Evolutionary conservation across 2,329 filamentous ascomycete species (phyloP).

Genomic region (Colletotrichum nymphaeae): DNA sequence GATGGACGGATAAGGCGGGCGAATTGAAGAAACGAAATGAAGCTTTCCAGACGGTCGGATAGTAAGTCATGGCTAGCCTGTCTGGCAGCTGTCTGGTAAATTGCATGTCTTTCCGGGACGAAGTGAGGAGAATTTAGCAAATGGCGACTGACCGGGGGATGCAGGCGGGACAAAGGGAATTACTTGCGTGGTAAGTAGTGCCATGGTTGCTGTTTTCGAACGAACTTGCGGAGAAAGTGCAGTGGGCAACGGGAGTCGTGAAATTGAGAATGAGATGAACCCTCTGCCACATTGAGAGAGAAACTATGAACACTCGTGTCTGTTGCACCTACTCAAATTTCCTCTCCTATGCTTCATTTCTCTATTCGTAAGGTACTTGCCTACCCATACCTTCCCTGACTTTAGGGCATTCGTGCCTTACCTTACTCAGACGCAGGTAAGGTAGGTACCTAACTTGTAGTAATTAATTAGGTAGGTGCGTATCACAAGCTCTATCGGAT

Average conservation of each 20-base stretch:
- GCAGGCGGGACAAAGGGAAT: not conserved
- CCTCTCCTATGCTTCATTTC: not conserved
- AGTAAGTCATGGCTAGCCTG: constrained; percentile 2
- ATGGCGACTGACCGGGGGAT: not conserved
- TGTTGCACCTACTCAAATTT: not conserved
- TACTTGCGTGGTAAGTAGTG: too few species aligned
- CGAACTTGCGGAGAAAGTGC: too few species aligned
- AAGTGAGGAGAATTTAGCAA: not conserved
- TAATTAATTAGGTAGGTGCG: not conserved
- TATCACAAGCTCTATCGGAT: not conserved
- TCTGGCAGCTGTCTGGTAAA: not conserved
- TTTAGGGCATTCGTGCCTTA: not conserved
- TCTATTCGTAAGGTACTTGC: not conserved
- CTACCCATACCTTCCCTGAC: not conserved
- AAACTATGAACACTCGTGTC: not conserved
- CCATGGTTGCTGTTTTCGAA: too few species aligned
- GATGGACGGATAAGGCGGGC: constrained; percentile 14
- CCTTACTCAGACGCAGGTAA: not conserved
- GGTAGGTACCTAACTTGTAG: too few species aligned
- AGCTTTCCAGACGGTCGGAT: constrained; percentile 17
- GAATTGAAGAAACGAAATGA: constrained; percentile 20
- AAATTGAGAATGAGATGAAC: not conserved
- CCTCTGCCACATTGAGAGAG: not conserved
- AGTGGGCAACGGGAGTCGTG: not conserved
- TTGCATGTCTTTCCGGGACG: not conserved